Evolutionary conservation across 805 yeast species (phyloP), one percentile per base, ranked within the genome.

Genomic region (Spencermartinsiella europaea): DNA sequence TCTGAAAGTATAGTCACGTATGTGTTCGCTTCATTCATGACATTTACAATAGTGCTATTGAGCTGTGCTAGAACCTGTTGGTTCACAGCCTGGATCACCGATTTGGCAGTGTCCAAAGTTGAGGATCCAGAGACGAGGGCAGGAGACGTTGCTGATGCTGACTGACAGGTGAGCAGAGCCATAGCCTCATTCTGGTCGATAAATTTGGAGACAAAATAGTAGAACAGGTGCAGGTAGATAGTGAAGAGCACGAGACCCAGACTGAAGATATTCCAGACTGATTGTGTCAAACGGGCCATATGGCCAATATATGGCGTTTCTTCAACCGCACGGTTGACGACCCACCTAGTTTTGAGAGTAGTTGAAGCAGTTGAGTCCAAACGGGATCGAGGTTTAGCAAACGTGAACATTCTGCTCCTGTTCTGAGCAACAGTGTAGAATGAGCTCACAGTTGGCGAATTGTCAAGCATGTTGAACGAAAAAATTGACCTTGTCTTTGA

Each of bases 241-340:
- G 47, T 34, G 10, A 56, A 19, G 10, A 48, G 16, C 16, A 48
- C 27, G 21, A 51, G 47, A 12, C 37, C 31, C 22, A 55, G n/a
- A 2, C 57, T 52, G 17, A 39, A 41, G 15, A 38, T 49, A 49
- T 58, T 58, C 44, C 51, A 41, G 2, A 53, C 12, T 1, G 40
- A 35, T 28, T 50, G 59, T 8, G 49, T 40, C 31, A 54, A 44
- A 21, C 34, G 45, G 12, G 56, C 49, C 21, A 46, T 33, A 0
- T 55, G 49, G 16, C 61, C 50, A 10, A 51, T n/a, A 33, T 56
- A 56, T 5, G 54, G 45, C 4, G 59, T 54, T 5, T 44, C 42
- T 7, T 40, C 48, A 8, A 45, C 45, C 4, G 46, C 38, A 10
- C 54, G 44, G 20, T 49, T 44, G 8, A 49, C 44, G 20, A 37